These are phyloP conservation scores for Cryptococcus sp. DNA, from an alignment of 1,284 basidiomycete species.

Conservation along the genomic window DNA sequence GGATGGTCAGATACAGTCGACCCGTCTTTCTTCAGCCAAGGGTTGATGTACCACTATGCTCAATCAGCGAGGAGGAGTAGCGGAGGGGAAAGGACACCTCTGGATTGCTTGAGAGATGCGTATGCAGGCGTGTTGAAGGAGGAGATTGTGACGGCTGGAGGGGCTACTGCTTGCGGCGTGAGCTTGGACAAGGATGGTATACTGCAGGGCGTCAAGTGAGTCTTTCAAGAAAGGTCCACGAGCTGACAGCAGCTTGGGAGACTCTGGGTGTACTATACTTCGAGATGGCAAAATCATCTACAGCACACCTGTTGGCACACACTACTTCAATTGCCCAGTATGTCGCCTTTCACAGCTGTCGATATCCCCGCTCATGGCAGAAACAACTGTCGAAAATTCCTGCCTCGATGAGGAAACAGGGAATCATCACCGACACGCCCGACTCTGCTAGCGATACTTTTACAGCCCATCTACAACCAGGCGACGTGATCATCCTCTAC, in stretches of 20 bases:
- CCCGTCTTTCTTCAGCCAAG: constrained; percentile 52
- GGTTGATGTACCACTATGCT: constrained; percentile 49
- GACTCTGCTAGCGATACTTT: constrained; percentile 40
- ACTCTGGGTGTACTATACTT: constrained; percentile 45
- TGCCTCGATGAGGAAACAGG: constrained; percentile 13
- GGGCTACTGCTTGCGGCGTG: constrained; percentile 48
- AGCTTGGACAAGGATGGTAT: constrained; percentile 44
- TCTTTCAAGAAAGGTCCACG: constrained; percentile 1
- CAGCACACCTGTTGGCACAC: constrained; percentile 39
- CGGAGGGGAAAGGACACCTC: constrained; percentile 13
- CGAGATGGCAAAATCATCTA: constrained; percentile 35
- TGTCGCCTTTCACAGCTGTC: constrained; percentile 6
- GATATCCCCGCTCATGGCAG: constrained; percentile 13
- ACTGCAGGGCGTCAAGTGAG: constrained; percentile 50
- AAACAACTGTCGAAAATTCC: constrained; percentile 39
- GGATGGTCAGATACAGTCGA: constrained; percentile 54
- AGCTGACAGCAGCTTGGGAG: constrained; percentile 37
- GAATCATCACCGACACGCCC: constrained; percentile 13
- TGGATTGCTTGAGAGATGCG: constrained; percentile 46
- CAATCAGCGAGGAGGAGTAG: constrained; percentile 13
- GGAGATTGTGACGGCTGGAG: constrained; percentile 46
- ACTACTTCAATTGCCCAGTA: constrained; percentile 48
- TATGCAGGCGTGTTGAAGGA: constrained; percentile 49
- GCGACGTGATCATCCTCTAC: constrained; percentile 45
- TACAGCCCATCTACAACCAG: constrained; percentile 36